Conservation (phyloP, 2,329 filamentous ascomycete genomes). For the Elsinoe fawcettii region DNA sequence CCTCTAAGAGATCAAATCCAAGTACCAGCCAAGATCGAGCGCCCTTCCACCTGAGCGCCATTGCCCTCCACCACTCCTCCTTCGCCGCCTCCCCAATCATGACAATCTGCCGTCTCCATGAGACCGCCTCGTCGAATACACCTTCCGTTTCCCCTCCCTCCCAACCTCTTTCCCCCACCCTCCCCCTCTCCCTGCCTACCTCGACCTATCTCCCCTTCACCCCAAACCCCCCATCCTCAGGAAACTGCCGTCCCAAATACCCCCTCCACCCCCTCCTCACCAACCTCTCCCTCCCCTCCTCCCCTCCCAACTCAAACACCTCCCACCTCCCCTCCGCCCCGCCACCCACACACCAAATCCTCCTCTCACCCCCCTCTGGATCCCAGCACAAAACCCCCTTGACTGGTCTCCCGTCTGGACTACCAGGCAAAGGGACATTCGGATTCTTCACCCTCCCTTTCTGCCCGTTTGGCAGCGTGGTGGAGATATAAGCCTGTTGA, state of each 20-base stretch:
- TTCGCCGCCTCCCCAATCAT: no score
- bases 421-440: constrained; percentile 43
- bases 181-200: background rate
- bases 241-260: constrained; percentile 29
- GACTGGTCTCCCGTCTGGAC: constrained; percentile 52
- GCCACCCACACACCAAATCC: constrained; percentile 28
- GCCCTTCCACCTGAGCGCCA: no score
- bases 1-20: no score
- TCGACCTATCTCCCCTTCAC: no score
- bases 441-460: constrained; percentile 26
- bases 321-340: constrained; percentile 31
- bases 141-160: background rate
- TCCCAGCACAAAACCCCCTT: constrained; percentile 83
- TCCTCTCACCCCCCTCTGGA: constrained; percentile 18
- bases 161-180: background rate
- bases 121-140: no score
- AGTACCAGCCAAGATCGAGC: no score
- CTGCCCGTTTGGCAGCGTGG: constrained; percentile 31
- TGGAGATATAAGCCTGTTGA: constrained; percentile 24
- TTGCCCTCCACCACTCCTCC: no score
- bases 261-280: constrained; percentile 27
- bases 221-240: constrained; percentile 13
- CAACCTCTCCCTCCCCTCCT: constrained; percentile 23
- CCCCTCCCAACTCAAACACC: constrained; percentile 26
- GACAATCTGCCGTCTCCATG: no score